phyloP scores from a whole-genome alignment of 495 filamentous ascomycete species.

The Penicillium nucicola region DNA sequence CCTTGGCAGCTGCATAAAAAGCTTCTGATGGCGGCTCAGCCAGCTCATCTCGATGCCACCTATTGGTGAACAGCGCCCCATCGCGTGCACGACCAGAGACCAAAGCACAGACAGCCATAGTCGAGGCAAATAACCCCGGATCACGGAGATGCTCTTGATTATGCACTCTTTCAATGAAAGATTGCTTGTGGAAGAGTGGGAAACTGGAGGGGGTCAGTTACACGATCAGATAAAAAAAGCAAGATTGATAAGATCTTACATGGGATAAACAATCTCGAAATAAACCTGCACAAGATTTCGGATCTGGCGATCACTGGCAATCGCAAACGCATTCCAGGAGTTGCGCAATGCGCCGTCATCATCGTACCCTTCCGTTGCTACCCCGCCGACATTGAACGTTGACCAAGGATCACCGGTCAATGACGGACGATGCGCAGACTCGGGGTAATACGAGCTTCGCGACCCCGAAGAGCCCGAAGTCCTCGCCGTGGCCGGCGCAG shows the following conservation, averaged over 20 bases:
- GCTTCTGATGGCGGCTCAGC: conserved; percentile 33
- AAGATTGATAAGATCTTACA: conserved; percentile 14
- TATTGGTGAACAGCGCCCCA: conserved; percentile 35
- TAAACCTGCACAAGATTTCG: conserved; percentile 39
- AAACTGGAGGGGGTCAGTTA: conserved; percentile 28
- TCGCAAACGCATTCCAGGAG: conserved; percentile 32
- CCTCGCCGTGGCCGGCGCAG: conserved; percentile 6
- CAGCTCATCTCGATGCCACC: conserved; percentile 27
- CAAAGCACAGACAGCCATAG: conserved; percentile 50
- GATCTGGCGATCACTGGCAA: conserved; percentile 26
- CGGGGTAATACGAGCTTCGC: conserved; percentile 16
- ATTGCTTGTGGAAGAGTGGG: conserved; percentile 46
- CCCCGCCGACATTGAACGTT: conserved; percentile 19
- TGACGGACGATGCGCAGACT: conserved; percentile 12
- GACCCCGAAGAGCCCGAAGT: conserved; percentile 18
- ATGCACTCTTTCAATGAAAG: conserved; percentile 33
- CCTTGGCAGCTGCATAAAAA: conserved; percentile 46
- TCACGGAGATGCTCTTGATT: conserved; percentile 38
- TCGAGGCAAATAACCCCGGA: conserved; percentile 41
- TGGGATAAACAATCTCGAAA: conserved; percentile 42
- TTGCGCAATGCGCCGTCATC: conserved; percentile 24
- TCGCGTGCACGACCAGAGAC: conserved; percentile 44
- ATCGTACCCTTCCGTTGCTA: conserved; percentile 21
- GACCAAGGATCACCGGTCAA: conserved; percentile 22
- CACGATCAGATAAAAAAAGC: neutral